A percentile compares a stretch with the other conserved stretches of the same genome.
phyloP scores from a whole-genome alignment of 148 eudicot species.

The Polygonum aviculare region DNA sequence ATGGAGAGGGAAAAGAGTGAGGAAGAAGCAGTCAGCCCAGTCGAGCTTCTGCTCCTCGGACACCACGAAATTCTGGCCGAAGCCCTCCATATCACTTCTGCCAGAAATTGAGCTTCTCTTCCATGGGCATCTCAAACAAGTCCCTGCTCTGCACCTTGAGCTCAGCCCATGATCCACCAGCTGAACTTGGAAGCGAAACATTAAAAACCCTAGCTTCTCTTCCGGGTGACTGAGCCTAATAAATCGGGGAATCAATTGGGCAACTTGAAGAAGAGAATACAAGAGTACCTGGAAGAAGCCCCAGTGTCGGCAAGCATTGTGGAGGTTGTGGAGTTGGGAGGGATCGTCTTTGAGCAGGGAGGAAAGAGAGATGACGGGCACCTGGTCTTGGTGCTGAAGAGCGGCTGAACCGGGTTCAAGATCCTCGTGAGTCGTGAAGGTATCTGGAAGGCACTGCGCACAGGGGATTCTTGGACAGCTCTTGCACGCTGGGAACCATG shows the following conservation, averaged over 20 bases:
- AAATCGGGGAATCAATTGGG: not conserved
- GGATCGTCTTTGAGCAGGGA: conserved; percentile 15
- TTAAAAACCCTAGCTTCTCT: not conserved
- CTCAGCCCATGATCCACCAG: not conserved
- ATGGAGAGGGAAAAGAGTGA: conserved; percentile 18
- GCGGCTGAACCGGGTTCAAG: not conserved
- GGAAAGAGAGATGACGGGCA: conserved; percentile 24
- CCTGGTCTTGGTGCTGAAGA: not conserved
- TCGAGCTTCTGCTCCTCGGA: conserved; percentile 33
- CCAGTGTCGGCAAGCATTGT: conserved; percentile 25
- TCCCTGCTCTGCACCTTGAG: not conserved
- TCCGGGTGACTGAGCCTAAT: too few species aligned
- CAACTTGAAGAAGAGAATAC: too few species aligned
- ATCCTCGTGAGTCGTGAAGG: not conserved
- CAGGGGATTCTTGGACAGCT: not conserved
- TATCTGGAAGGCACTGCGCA: not conserved
- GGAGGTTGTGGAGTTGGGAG: conserved; percentile 17
- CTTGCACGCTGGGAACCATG: not conserved
- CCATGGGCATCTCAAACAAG: conserved; percentile 20
- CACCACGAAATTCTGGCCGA: conserved; percentile 25
- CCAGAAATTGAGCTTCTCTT: conserved; percentile 28
- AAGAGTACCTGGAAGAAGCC: conserved; percentile 27
- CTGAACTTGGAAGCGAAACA: not conserved
- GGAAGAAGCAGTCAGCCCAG: conserved; percentile 24
- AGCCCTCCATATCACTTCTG: conserved; percentile 23